These are phyloP conservation scores for Saturnispora zaruensis DNA, from an alignment of 805 yeast genomes.

Conservation along the genomic window DNA sequence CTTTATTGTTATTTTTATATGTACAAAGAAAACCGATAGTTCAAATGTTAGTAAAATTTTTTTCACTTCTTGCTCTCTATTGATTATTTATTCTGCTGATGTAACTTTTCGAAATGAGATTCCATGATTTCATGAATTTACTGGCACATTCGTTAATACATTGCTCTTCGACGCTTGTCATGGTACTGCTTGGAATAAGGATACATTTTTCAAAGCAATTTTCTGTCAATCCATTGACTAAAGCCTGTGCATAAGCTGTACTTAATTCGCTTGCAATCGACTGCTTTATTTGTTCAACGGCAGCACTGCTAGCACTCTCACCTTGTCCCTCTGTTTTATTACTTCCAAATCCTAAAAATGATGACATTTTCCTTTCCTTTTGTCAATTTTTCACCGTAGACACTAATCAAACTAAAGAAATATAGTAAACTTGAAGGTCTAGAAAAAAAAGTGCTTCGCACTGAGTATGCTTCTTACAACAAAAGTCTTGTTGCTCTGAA, in stretches of 20 bases:
- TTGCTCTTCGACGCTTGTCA: slow-evolving; percentile 40
- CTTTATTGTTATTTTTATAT: background rate
- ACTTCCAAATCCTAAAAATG: slow-evolving; percentile 28
- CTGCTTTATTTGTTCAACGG: slow-evolving; percentile 56
- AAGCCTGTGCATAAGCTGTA: slow-evolving; percentile 81
- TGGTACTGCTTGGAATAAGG: slow-evolving; percentile 42
- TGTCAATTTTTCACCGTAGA: background rate
- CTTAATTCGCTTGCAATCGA: slow-evolving; percentile 80
- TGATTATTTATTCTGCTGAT: slow-evolving; percentile 48
- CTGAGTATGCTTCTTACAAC: background rate
- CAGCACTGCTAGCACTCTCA: slow-evolving; percentile 15
- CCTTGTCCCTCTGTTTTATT: slow-evolving; percentile 6
- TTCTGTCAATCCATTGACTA: slow-evolving; percentile 76
- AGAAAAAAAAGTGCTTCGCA: background rate
- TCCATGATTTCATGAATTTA: slow-evolving; percentile 90
- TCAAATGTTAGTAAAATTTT: background rate
- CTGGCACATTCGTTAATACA: slow-evolving; percentile 75
- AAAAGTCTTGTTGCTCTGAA: background rate
- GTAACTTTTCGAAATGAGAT: slow-evolving; percentile 68
- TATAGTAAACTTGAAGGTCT: background rate
- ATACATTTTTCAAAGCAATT: slow-evolving; percentile 82
- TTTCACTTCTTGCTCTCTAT: background rate
- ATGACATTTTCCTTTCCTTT: slow-evolving; percentile 18
- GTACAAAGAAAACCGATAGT: background rate
- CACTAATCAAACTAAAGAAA: background rate